Base-by-base conservation (phyloP, 345 rosid species). In the Anacardium occidentale region DNA sequence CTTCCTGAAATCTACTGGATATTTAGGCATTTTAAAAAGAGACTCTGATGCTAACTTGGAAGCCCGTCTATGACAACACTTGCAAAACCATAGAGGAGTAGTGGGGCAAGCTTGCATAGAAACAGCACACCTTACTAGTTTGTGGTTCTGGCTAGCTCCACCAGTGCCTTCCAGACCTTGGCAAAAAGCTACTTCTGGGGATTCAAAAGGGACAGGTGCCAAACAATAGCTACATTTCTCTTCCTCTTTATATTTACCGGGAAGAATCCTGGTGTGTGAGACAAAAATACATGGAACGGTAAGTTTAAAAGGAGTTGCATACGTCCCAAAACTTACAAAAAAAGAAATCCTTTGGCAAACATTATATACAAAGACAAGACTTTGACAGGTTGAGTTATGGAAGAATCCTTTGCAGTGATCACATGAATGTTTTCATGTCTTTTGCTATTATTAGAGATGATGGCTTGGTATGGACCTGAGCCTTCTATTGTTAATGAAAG, bases 91-190 rank as follows among this genome's bases (percentile, higher is more conserved):
- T 67, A 79, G 67, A 26, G 99, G 88, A 48, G 74, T 80, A 11
- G 86, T 68, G 37, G 90, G 91, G 82, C 98, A 91, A 64, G 91
- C 89, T 84, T 82, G 87, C 97, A 90, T 86, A 1, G 97, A 87
- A 52, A 83, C 89, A 5, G 89, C 81, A 62, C 97, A 96, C 70
- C 98, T 86, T 65, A 77, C 82, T 73, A 89, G 73, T 76, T 86
- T 83, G 78, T 96, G 97, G 42, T 69, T 81, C 83, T 83, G 79
- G 40, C 70, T 62, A 26, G 10, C 54, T 45, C 72, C 77, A 18
- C 74, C 73, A 42, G 18, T 25, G 60, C 45, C 21, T 20, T 81
- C 68, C 18, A 62, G 48, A 54, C 88, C 84, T 68, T 20, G 66
- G 79, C 99, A 96, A 72, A 66, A 67, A 0, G 89, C 93, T 62